Percentiles rank a stretch among this genome's conserved stretches.
These are phyloP conservation scores for Euphorbia celastroides DNA, from an alignment of 441 rosid genomes.

Conservation along the genomic window DNA sequence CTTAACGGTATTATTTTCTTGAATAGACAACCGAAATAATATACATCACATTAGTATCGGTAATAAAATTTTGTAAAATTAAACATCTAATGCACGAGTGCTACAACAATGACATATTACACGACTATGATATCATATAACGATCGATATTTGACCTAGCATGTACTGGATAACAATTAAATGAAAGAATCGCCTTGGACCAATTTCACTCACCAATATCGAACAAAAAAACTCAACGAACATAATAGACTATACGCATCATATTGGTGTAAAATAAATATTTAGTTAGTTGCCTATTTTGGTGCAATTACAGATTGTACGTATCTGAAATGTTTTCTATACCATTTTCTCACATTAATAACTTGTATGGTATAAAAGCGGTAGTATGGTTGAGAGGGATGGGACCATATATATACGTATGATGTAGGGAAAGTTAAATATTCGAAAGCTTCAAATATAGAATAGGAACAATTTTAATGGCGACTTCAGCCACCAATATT, in stretches of 20 bases:
- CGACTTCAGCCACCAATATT: constrained; percentile 1
- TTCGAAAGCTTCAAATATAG: neutral
- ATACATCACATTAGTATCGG: too few species aligned
- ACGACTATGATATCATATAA: too few species aligned
- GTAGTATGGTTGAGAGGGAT: constrained; percentile 4
- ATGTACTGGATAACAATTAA: too few species aligned
- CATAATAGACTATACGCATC: neutral
- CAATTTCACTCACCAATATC: too few species aligned
- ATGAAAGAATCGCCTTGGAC: too few species aligned
- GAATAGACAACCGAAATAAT: too few species aligned
- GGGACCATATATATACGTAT: neutral
- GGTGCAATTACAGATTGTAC: neutral
- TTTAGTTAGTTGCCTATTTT: neutral
- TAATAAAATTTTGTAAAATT: too few species aligned
- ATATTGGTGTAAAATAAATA: neutral
- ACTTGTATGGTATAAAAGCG: neutral
- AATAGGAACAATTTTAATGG: constrained; percentile 6
- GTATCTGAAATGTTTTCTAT: neutral
- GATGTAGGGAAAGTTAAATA: constrained; percentile 3
- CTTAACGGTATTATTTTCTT: too few species aligned
- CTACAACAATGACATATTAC: too few species aligned
- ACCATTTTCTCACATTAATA: neutral
- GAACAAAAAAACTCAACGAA: too few species aligned
- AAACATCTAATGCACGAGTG: too few species aligned
- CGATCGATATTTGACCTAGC: too few species aligned